A percentile compares a stretch with the other conserved stretches of the same genome.
These are phyloP conservation scores for Zygosaccharomyces kombuchaensis DNA, from an alignment of 805 yeast genomes.

Conservation along the genomic window DNA sequence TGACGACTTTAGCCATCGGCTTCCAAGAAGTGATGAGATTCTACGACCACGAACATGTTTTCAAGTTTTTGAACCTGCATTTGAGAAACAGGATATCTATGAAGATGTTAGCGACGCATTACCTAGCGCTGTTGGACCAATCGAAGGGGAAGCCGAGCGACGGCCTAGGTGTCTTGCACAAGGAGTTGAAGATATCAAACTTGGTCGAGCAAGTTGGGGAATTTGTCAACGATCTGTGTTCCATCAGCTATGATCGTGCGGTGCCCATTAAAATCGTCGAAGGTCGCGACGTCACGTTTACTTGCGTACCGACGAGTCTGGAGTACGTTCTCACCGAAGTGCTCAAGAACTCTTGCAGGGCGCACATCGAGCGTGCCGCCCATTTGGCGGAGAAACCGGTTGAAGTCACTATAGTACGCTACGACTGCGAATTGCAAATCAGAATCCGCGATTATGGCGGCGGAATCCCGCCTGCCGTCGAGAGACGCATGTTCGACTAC, in stretches of 20 bases:
- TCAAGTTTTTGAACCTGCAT: slow-evolving; percentile 67
- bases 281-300: slow-evolving; percentile 57
- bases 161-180: slow-evolving; percentile 64
- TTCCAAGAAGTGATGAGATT: slow-evolving; percentile 57
- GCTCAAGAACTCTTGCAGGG: slow-evolving; percentile 80
- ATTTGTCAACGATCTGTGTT: slow-evolving; percentile 77
- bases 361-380: slow-evolving; percentile 66
- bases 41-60: slow-evolving; percentile 46
- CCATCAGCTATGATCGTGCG: slow-evolving; percentile 74
- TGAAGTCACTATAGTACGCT: slow-evolving; percentile 29
- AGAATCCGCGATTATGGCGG: slow-evolving; percentile 84
- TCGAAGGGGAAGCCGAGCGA: slow-evolving; percentile 33
- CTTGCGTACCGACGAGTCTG: slow-evolving; percentile 81
- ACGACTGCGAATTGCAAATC: slow-evolving; percentile 52
- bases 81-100: slow-evolving; percentile 80
- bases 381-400: slow-evolving; percentile 26
- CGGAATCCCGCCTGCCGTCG: slow-evolving; percentile 69
- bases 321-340: slow-evolving; percentile 86
- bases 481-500: slow-evolving; percentile 73
- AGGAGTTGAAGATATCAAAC: slow-evolving; percentile 57
- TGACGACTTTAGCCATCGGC: slow-evolving; percentile 78
- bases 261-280: slow-evolving; percentile 57
- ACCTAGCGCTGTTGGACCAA: slow-evolving; percentile 55
- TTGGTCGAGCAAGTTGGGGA: slow-evolving; percentile 62
- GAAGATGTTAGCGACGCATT: slow-evolving; percentile 84